Percentiles rank a stretch among this genome's conserved stretches.
These are phyloP conservation scores for Aphanomyces stellatus DNA, from an alignment of 352 stramenopile species.

Conservation along the genomic window DNA sequence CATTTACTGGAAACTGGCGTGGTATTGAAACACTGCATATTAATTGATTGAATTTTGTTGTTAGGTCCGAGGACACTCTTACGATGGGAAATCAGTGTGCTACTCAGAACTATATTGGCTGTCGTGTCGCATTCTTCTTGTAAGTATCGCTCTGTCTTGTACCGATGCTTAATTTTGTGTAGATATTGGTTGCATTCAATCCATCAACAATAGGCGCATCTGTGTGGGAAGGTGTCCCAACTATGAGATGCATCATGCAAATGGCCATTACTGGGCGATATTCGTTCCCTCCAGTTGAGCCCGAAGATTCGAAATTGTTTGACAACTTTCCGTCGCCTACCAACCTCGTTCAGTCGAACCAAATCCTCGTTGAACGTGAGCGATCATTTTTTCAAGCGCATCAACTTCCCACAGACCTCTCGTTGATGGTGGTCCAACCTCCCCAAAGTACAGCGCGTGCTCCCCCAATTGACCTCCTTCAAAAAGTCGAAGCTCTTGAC, in stretches of 20 bases:
- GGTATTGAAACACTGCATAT: slow-evolving; percentile 24
- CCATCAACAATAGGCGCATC: slow-evolving; percentile 65
- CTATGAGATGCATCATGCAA: slow-evolving; percentile 71
- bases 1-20: slow-evolving; percentile 51
- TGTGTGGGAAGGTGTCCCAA: slow-evolving; percentile 66
- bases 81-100: slow-evolving; percentile 51
- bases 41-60: background rate
- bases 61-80: slow-evolving; percentile 11
- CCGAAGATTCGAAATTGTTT: slow-evolving; percentile 47
- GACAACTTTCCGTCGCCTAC: slow-evolving; percentile 49
- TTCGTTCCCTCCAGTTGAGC: slow-evolving; percentile 50
- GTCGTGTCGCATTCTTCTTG: slow-evolving; percentile 73
- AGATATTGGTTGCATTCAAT: slow-evolving; percentile 49
- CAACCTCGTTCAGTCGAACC: slow-evolving; percentile 48
- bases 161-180: slow-evolving; percentile 19
- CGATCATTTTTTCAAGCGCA: slow-evolving; percentile 46
- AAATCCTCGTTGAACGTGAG: slow-evolving; percentile 61
- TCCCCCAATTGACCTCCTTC: slow-evolving; percentile 59
- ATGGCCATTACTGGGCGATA: slow-evolving; percentile 79
- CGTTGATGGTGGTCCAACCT: slow-evolving; percentile 61
- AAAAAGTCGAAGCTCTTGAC: slow-evolving; percentile 60
- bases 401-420: slow-evolving; percentile 39
- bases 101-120: slow-evolving; percentile 79
- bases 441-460: slow-evolving; percentile 51
- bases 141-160: slow-evolving; percentile 20